A percentile compares a stretch with the other conserved stretches of the same genome.
These are phyloP conservation scores for Phaeosphaeria sp. DNA, from an alignment of 2,329 filamentous ascomycete species.

Conservation along the genomic window DNA sequence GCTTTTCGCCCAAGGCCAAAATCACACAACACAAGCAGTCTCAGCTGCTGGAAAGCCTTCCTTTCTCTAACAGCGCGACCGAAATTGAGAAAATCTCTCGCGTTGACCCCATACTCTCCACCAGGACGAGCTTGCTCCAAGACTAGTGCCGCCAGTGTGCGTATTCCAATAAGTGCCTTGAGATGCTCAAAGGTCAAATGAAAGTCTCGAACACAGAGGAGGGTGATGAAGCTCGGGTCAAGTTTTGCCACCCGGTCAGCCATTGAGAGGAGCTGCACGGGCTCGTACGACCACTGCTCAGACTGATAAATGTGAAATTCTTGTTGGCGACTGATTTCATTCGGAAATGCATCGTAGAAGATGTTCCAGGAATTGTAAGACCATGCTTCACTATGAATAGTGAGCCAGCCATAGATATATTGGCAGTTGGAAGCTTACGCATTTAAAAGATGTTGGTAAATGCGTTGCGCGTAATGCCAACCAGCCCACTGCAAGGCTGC, in stretches of 20 bases:
- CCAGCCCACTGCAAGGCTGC: conserved; percentile 24
- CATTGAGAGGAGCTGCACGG: conserved; percentile 19
- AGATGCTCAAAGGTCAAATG: conserved; percentile 19
- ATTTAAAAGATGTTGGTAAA: conserved; percentile 21
- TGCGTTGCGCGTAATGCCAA: conserved; percentile 23
- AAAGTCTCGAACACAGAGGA: conserved; percentile 23
- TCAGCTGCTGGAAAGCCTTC: conserved; percentile 22
- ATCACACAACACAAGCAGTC: conserved; percentile 19
- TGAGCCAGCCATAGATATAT: not conserved
- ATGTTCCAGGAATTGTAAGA: conserved; percentile 23
- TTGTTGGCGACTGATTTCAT: conserved; percentile 18
- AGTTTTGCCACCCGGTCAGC: conserved; percentile 17
- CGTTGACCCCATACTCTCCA: not conserved
- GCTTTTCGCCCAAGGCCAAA: conserved; percentile 6
- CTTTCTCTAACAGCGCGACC: conserved; percentile 24
- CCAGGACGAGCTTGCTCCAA: conserved; percentile 11
- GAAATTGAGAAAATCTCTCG: conserved; percentile 23
- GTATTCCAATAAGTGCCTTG: conserved; percentile 19
- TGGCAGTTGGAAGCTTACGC: conserved; percentile 6
- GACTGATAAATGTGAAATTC: conserved; percentile 13
- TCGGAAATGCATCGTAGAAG: conserved; percentile 25
- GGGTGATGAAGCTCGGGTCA: conserved; percentile 18
- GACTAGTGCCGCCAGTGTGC: conserved; percentile 23
- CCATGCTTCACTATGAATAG: conserved; percentile 17
- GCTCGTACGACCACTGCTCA: not conserved